Evolutionary conservation across 805 yeast genomes (phyloP).

Genomic region (Trichomonascus vanleenenianus): DNA sequence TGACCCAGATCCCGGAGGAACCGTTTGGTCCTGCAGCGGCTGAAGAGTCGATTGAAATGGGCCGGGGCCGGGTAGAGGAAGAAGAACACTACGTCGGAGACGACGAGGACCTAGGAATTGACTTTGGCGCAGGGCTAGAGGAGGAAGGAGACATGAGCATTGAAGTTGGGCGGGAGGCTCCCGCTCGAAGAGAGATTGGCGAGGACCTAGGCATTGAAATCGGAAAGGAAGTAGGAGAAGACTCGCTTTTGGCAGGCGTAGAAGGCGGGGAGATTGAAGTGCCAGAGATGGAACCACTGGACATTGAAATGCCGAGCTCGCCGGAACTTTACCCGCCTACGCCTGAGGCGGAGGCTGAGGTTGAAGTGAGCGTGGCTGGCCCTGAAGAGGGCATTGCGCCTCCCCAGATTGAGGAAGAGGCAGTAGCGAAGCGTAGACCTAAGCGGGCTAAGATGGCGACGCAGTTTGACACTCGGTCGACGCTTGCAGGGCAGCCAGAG

Average conservation of each 20-base stretch:
- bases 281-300: neutral
- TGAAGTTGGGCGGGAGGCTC: constrained; percentile 29
- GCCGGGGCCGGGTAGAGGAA: constrained; percentile 35
- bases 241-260: neutral
- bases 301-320: neutral
- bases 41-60: constrained; percentile 61
- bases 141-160: constrained; percentile 34
- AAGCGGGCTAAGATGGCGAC: neutral
- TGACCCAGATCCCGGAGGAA: constrained; percentile 2
- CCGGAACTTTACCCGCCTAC: neutral
- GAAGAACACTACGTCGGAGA: constrained; percentile 26
- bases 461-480: neutral
- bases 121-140: constrained; percentile 38
- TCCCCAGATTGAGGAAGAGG: constrained; percentile 9
- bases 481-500: neutral
- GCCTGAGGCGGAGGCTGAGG: constrained; percentile 3
- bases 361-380: constrained; percentile 5
- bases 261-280: neutral
- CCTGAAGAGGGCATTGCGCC: constrained; percentile 10
- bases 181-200: constrained; percentile 10
- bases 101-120: constrained; percentile 43
- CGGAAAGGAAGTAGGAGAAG: neutral
- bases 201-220: constrained; percentile 2
- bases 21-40: constrained; percentile 15
- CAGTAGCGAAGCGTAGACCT: constrained; percentile 7